Evolutionary conservation across 805 yeast genomes (phyloP), one percentile per base, ranked within the genome.

Genomic region (Torulaspora gathmanii): DNA sequence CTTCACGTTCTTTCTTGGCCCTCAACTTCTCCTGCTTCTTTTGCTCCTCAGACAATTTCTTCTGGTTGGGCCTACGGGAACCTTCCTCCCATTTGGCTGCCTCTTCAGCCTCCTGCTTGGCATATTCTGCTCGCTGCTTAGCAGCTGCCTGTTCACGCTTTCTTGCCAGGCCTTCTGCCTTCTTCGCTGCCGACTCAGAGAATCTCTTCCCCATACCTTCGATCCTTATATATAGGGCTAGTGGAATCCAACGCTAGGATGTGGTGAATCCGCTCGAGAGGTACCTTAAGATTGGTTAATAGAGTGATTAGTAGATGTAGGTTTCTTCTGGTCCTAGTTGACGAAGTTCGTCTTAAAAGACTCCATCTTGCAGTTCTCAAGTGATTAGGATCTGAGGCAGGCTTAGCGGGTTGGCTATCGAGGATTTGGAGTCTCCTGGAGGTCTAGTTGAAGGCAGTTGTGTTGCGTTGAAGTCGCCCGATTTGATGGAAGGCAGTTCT

Each of bases 41-140:
- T 39, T 57, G 58, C 33, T 63, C 65, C 33, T 65, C 70, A n/a
- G 47, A 39, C 33, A 45, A 20, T 42, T 61, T 63, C 49, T 58
- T 64, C 22, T 53, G 42, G 37, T 44, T 59, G 1, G 52, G 51
- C 37, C 53, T 53, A 15, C 47, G 53, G 7, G 68, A 46, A 8
- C 70, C 70, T 31, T 57, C 49, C 12, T 56, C 59, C 70, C 70
- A 65, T 39, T 61, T 64, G 11, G 53, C 39, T 12, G 67, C 66
- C 40, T 65, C 70, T 37, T 53, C 63, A 12, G 62, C 63, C 38
- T 64, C 70, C 17, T 35, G 27, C 30, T 42, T 48, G n/a, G 47
- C 58, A 10, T 29, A 29, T 36, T 58, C 63, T 13, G 54, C 58
- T 19, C 52, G 46, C 9, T 52, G 52, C 44, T 64, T 65, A 5